Evolutionary conservation across 768 basidiomycete species (phyloP).

Genomic region (Hericium rajendrae): DNA sequence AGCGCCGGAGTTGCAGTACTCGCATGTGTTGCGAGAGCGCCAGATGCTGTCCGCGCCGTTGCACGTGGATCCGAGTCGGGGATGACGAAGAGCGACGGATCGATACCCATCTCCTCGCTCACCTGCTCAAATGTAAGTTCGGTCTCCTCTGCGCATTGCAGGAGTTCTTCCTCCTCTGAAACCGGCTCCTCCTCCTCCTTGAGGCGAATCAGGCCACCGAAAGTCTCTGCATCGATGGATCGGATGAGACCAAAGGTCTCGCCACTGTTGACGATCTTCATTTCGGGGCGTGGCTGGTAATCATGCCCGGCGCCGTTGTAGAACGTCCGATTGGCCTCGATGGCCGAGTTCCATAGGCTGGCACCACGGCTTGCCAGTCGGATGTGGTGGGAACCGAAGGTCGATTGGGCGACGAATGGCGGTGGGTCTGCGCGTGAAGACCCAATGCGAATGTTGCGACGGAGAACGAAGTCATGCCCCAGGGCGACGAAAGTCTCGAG

Average conservation of each 20-base stretch:
- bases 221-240: neutral
- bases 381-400: slow-evolving; percentile 19
- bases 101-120: too few relatives aligned
- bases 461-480: slow-evolving; percentile 16
- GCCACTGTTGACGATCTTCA: slow-evolving; percentile 3
- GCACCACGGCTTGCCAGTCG: slow-evolving; percentile 14
- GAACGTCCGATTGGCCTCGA: neutral
- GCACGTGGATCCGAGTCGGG: too few relatives aligned
- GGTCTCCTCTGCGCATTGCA: too few relatives aligned
- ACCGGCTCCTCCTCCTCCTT: neutral
- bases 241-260: slow-evolving; percentile 8
- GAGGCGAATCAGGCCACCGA: neutral
- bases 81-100: too few relatives aligned
- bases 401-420: slow-evolving; percentile 8
- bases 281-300: neutral
- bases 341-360: slow-evolving; percentile 9
- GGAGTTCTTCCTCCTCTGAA: too few relatives aligned
- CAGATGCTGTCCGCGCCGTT: too few relatives aligned
- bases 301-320: neutral
- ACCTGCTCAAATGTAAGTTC: too few relatives aligned
- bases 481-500: slow-evolving; percentile 13
- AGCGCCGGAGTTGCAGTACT: too few relatives aligned
- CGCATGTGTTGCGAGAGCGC: too few relatives aligned
- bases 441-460: slow-evolving; percentile 14
- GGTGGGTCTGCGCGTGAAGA: neutral